These are phyloP conservation scores for Trichoderma asperelloides DNA, from an alignment of 495 filamentous ascomycete genomes.

Conservation along the genomic window DNA sequence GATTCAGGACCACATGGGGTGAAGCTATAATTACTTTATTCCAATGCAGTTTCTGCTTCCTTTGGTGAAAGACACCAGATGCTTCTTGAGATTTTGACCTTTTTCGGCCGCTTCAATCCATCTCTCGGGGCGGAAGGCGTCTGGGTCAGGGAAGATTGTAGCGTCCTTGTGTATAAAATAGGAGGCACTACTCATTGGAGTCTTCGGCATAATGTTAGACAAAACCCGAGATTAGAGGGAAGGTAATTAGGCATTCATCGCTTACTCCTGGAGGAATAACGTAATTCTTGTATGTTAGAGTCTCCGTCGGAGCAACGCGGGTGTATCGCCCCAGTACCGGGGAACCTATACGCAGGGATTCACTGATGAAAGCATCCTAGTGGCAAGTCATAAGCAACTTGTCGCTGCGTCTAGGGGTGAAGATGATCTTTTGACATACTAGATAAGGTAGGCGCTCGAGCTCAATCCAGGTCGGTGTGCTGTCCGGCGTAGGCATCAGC, in stretches of 20 bases:
- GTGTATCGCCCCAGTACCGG: constrained; percentile 32
- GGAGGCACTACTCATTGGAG: constrained; percentile 14
- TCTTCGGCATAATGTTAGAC: constrained; percentile 1
- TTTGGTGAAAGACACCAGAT: constrained; percentile 31
- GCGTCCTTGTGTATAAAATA: constrained; percentile 28
- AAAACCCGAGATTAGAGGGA: not conserved
- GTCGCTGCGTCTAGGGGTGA: not conserved
- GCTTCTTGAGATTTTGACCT: constrained; percentile 20
- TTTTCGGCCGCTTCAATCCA: constrained; percentile 24
- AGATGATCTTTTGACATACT: constrained; percentile 11
- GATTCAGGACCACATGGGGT: not conserved
- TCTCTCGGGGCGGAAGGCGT: constrained; percentile 32
- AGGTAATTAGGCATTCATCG: not conserved
- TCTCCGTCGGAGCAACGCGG: constrained; percentile 26
- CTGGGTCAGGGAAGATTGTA: constrained; percentile 27
- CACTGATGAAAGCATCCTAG: constrained; percentile 36
- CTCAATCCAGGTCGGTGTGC: constrained; percentile 25
- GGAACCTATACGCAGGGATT: constrained; percentile 38
- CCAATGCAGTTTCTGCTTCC: constrained; percentile 33
- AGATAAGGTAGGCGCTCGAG: constrained; percentile 47
- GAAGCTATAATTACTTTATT: not conserved
- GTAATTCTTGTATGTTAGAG: constrained; percentile 17
- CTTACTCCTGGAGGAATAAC: constrained; percentile 20
- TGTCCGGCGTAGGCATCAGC: constrained; percentile 18
- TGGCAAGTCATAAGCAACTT: not conserved